Conservation (phyloP, 2,329 filamentous ascomycete genomes). For the Colletotrichum scovillei region DNA sequence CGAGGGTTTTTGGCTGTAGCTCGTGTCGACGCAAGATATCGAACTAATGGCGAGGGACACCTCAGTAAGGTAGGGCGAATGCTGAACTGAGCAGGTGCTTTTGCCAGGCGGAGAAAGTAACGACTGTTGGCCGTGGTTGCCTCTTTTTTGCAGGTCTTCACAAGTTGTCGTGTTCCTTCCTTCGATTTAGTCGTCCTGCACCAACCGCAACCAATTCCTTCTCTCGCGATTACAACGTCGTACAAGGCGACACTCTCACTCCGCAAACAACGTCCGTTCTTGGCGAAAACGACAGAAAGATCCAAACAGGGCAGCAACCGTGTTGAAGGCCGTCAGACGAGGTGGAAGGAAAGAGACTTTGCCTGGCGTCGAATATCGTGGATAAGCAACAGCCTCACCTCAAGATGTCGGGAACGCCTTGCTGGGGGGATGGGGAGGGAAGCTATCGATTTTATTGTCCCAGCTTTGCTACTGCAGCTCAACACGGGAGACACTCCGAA, state of each 20-base stretch:
- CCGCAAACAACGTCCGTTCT: slow-evolving; percentile 9
- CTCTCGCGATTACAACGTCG: background rate
- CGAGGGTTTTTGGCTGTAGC: background rate
- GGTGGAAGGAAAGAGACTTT: background rate
- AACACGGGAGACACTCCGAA: slow-evolving; percentile 22
- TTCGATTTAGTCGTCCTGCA: background rate
- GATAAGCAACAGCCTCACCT: slow-evolving; percentile 26
- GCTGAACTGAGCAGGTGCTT: background rate
- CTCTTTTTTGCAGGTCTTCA: slow-evolving; percentile 1
- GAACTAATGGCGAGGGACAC: background rate
- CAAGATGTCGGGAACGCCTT: slow-evolving; percentile 2
- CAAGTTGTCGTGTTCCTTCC: slow-evolving; percentile 2
- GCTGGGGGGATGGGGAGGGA: background rate
- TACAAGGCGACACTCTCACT: slow-evolving; percentile 4
- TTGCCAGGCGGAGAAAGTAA: background rate
- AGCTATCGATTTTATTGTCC: slow-evolving; percentile 25
- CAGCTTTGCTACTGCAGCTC: slow-evolving; percentile 14
- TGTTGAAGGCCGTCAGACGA: background rate
- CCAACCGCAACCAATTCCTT: slow-evolving; percentile 13
- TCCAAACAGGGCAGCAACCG: background rate
- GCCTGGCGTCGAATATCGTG: slow-evolving; percentile 10
- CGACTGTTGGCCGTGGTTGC: background rate
- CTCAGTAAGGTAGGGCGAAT: no score
- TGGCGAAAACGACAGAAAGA: slow-evolving; percentile 2
- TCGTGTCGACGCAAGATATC: background rate